Percentiles rank a stretch among this genome's conserved stretches.
phyloP scores from a whole-genome alignment of 306 rosid species.

The Casuarina cunninghamiana region DNA sequence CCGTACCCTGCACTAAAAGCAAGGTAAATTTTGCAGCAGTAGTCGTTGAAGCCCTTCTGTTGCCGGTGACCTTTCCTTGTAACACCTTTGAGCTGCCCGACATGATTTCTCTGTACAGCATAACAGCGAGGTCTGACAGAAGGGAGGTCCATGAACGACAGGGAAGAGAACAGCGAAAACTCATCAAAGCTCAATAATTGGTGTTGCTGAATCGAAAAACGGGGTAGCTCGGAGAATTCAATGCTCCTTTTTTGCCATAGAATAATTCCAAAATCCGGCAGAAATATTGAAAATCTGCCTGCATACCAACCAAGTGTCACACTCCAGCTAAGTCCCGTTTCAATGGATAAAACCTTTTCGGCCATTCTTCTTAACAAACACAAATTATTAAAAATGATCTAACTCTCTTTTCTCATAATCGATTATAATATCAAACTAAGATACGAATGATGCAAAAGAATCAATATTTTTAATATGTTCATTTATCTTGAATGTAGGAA shows the following conservation, averaged over 20 bases:
- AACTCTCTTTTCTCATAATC: too few species aligned
- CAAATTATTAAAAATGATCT: background rate
- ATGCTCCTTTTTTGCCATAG: too few species aligned
- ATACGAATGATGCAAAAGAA: too few species aligned
- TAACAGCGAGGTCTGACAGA: too few species aligned
- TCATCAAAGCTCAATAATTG: constrained; percentile 1
- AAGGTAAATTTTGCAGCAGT: constrained; percentile 18
- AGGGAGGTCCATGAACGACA: background rate
- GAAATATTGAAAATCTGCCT: background rate
- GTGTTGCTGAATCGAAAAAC: background rate
- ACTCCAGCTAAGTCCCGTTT: background rate
- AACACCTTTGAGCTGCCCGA: background rate
- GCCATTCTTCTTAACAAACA: background rate
- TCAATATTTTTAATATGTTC: too few species aligned
- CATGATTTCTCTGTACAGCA: background rate
- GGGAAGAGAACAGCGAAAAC: background rate
- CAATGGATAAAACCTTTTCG: too few species aligned
- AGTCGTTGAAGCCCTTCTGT: background rate
- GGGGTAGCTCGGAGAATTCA: background rate
- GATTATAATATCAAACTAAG: too few species aligned
- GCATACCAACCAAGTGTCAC: background rate
- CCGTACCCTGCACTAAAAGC: constrained; percentile 30
- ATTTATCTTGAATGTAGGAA: too few species aligned
- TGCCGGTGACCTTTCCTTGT: constrained; percentile 27
- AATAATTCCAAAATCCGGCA: background rate